Evolutionary conservation across 106 monocot species (phyloP), one percentile per base, ranked within the genome.

Genomic region (Alisma plantagoaquatica): DNA sequence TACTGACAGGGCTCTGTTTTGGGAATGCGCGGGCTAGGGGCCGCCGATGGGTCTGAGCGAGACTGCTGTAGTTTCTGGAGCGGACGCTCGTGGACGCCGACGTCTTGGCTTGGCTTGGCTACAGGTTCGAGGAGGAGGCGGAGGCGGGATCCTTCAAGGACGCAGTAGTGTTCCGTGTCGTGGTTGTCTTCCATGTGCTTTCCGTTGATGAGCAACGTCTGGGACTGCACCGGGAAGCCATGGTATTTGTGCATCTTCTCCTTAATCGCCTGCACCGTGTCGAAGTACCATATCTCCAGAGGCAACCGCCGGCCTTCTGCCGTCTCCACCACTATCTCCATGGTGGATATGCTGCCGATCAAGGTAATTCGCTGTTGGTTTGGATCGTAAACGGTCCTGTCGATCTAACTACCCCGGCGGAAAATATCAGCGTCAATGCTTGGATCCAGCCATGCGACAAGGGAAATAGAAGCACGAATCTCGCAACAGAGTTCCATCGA

Each of bases 211-310:
- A 60, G 21, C 2, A 60, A 31, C 2, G 26, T 21, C 18, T 60
- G 60, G 21, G 27, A 5, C 18, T 28, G 1, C 15, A 60, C 46
- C 14, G 60, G 60, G 30, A 60, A 46, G 46, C 60, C 60, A 25
- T 46, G 44, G 46, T 27, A 14, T 28, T 60, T 60, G 11, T 60
- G 60, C n/a, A n/a, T n/a, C n/a, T n/a, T n/a, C n/a, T n/a, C n/a
- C n/a, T n/a, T n/a, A n/a, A n/a, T n/a, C n/a, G 45, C 60, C 2
- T 29, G 30, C 9, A 60, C 60, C 23, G 60, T 60, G 60, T 44
- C 41, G 17, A 60, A 60, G 60, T 46, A 60, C 60, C 60, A 60
- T 18, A 60, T 31, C 43, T 60, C 60, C 46, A 60, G 17, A 10
- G 2, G 29, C 29, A 46, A 60, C 2, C n/a, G 20, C 29, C 46